Base-by-base conservation (phyloP, 345 rosid species). In the Crucihimalaya himalaica region DNA sequence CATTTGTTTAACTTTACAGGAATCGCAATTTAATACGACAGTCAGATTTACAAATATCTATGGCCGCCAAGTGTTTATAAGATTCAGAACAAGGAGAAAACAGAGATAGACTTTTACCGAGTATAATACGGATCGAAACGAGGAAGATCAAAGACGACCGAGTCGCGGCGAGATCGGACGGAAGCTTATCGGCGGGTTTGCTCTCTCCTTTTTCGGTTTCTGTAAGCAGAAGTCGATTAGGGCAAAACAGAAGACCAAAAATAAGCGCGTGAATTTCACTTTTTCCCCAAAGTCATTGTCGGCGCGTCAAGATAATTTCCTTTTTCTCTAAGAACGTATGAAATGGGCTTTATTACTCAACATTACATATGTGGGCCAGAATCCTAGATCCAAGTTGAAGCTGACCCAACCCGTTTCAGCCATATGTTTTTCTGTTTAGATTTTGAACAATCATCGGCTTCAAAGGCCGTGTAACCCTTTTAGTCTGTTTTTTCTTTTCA, bases 1-100 rank as follows among this genome's bases (percentile, higher is more conserved):
- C 99, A 95, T 92, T 92, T 61, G 58, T 80, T 51, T 0, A 28
- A 28, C 35, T 70, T 61, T 76, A 12, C 61, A 55, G n/a, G n/a
- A 67, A 70, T 81, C 77, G 32, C 63, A 72, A 82, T 77, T 45
- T 55, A 39, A 55, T 57, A 20, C 19, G 3, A 21, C 5, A 13
- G 6, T 55, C 56, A 40, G 74, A 51, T 66, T 9, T 7, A 27
- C 10, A 3, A 23, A 45, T 29, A 70, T 29, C 35, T 14, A 65
- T 34, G 7, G 28, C 1, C 13, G 42, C 63, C 15, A 34, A 23
- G 35, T 21, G n/a, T n/a, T n/a, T 20, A 31, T 31, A 50, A 32
- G 58, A 50, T 5, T 32, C 27, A 14, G 64, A 68, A 16, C 23
- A 20, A 37, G 4, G 34, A 43, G 46, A 53, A 46, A 43, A 46